Conservation (phyloP, 1,284 basidiomycete species). For the Rhizoctonia solani region DNA sequence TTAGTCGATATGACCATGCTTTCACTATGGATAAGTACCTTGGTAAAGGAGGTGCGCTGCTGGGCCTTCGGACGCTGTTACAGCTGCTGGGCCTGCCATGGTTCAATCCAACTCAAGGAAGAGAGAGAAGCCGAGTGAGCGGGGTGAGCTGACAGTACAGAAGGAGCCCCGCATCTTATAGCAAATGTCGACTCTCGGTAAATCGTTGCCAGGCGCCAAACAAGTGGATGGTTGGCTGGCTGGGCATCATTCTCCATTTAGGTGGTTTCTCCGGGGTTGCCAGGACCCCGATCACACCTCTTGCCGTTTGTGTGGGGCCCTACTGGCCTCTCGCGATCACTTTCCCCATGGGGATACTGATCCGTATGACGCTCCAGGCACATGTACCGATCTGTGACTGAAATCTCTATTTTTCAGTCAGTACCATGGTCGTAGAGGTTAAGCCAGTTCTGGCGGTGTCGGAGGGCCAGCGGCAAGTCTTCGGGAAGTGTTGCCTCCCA, state of each 20-base stretch:
- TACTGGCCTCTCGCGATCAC: background rate
- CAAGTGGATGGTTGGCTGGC: background rate
- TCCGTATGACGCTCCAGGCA: background rate
- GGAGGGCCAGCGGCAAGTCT: slow-evolving; percentile 25
- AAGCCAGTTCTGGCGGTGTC: background rate
- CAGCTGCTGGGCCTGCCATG: slow-evolving; percentile 30
- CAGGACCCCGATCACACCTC: slow-evolving; percentile 7
- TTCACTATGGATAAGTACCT: background rate
- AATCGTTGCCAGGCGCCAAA: background rate
- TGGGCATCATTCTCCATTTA: slow-evolving; percentile 14
- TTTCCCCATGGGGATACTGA: slow-evolving; percentile 19
- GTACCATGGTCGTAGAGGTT: background rate
- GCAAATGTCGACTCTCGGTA: background rate
- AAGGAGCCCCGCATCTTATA: slow-evolving; percentile 33
- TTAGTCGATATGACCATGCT: background rate
- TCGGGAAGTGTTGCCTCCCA: slow-evolving; percentile 22
- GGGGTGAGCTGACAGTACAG: slow-evolving; percentile 21
- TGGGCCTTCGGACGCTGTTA: slow-evolving; percentile 15
- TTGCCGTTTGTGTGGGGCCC: background rate
- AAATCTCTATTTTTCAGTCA: background rate
- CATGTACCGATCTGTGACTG: background rate
- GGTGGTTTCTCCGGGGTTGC: slow-evolving; percentile 22
- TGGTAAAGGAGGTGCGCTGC: slow-evolving; percentile 14
- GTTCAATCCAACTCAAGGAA: background rate
- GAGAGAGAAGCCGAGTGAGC: slow-evolving; percentile 14